These are phyloP conservation scores for Cardamine occulta DNA, from an alignment of 345 rosid species.

Conservation along the genomic window DNA sequence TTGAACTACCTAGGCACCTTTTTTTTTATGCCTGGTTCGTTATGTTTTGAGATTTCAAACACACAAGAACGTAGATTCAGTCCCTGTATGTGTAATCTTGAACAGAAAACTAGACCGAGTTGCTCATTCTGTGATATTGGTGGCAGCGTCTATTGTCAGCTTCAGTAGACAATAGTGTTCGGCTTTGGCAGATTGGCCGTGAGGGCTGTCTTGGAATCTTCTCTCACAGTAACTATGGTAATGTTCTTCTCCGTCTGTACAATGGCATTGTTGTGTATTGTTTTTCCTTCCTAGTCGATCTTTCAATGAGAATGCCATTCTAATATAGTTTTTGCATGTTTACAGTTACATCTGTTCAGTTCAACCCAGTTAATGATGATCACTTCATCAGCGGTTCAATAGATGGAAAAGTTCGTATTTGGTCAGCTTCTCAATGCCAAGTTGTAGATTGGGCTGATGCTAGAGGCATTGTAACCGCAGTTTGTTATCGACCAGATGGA, in stretches of 20 bases:
- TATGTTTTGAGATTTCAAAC: slow-evolving; percentile 37
- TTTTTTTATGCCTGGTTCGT: slow-evolving; percentile 12
- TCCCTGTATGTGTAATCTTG: slow-evolving; percentile 49
- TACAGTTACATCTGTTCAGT: slow-evolving; percentile 86
- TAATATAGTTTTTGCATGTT: neutral
- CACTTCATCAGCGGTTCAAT: slow-evolving; percentile 84
- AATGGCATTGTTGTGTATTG: slow-evolving; percentile 7
- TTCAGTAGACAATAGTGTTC: slow-evolving; percentile 76
- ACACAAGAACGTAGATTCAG: slow-evolving; percentile 45
- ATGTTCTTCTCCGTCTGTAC: slow-evolving; percentile 14
- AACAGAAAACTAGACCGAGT: slow-evolving; percentile 51
- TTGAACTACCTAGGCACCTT: neutral
- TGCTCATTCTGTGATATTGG: slow-evolving; percentile 50
- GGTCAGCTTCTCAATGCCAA: slow-evolving; percentile 65
- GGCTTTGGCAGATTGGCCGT: slow-evolving; percentile 73
- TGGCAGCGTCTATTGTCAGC: slow-evolving; percentile 79
- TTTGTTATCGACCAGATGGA: slow-evolving; percentile 86
- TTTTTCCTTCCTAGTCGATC: neutral
- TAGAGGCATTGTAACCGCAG: slow-evolving; percentile 77
- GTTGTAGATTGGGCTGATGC: slow-evolving; percentile 84
- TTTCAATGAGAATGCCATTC: neutral
- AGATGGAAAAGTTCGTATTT: slow-evolving; percentile 86
- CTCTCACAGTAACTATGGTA: slow-evolving; percentile 82
- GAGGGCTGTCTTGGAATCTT: slow-evolving; percentile 64
- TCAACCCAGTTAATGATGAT: slow-evolving; percentile 76